phyloP scores from a whole-genome alignment of 768 basidiomycete genomes.

The Tylopilus sp. region DNA sequence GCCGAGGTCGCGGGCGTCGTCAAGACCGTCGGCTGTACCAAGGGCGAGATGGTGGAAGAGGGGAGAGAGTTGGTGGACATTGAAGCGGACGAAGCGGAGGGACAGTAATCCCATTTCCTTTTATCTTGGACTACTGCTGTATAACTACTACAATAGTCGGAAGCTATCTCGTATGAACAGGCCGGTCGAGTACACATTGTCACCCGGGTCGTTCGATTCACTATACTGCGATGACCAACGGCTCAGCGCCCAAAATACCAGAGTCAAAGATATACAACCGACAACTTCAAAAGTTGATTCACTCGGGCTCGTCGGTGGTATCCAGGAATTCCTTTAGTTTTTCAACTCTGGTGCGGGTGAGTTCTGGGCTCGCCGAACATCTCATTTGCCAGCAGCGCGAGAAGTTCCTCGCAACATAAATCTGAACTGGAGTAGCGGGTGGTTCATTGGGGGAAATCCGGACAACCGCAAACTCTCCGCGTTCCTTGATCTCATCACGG shows the following conservation, averaged over 20 bases:
- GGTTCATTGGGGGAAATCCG: too few species aligned
- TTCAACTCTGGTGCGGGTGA: background rate
- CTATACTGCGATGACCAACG: too few species aligned
- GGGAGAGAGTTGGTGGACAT: conserved; percentile 75
- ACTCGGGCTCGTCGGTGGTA: background rate
- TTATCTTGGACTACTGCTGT: too few species aligned
- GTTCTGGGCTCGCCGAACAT: background rate
- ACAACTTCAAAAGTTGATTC: background rate
- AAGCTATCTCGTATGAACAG: too few species aligned
- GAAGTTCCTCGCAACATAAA: background rate
- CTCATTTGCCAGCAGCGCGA: background rate
- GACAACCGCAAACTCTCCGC: background rate
- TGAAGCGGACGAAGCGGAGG: conserved; percentile 37
- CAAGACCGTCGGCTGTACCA: conserved; percentile 66
- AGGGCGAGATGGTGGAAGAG: conserved; percentile 92
- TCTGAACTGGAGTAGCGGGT: background rate
- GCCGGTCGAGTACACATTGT: too few species aligned
- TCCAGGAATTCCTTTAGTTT: background rate
- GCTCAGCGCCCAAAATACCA: too few species aligned
- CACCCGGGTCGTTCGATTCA: too few species aligned
- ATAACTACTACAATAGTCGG: too few species aligned
- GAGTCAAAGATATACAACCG: too few species aligned
- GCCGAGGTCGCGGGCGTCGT: conserved; percentile 69
- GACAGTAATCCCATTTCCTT: too few species aligned
- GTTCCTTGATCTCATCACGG: background rate